Evolutionary conservation across 306 rosid genomes (phyloP), one percentile per base, ranked within the genome.

Genomic region (Rosa persica): DNA sequence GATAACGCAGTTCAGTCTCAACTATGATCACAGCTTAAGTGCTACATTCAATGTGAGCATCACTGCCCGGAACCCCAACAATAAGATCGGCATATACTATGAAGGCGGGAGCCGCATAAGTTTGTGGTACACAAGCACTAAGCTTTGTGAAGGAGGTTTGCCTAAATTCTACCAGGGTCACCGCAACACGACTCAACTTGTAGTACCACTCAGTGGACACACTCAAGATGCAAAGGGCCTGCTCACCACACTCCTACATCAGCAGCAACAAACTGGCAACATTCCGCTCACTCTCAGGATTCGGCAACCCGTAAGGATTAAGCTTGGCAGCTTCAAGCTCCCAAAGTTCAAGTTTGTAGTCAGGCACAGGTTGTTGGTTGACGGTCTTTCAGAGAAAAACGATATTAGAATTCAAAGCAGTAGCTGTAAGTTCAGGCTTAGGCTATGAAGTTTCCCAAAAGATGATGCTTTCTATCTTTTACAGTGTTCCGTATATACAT

Each of bases 81-180:
- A 90, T 86, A 92, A 81, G 84, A 92, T 94, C 58, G 98, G 98
- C 9, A 89, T 94, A 16, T 88, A 90, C 83, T 94, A 94, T 47
- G 93, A 73, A 44, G 84, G 90, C n/a, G 98, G 98, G 4, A 94
- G 98, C 79, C 82, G 84, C 5, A 86, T 94, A 54, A 87, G 85
- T 73, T 93, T 90, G 62, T 88, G 69, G 86, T 94, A 90, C 85
- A n/a, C 23, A 11, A 88, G 72, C 51, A 88, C 87, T 9, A 30
- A 88, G 72, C 75, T 94, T 2, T 88, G 91, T 46, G 83, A 87
- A 77, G 98, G 96, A 74, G 90, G 93, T 17, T 49, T 94, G 82
- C 97, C 97, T 5, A 87, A 76, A 48, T 94, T 94, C 85, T 94
- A 94, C 70, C 97, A 94, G 61, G 98, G 98, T 15, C 97, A 92